Conservation (phyloP, 1,139 yeast genomes). For the Diutina pseudorugosa region DNA sequence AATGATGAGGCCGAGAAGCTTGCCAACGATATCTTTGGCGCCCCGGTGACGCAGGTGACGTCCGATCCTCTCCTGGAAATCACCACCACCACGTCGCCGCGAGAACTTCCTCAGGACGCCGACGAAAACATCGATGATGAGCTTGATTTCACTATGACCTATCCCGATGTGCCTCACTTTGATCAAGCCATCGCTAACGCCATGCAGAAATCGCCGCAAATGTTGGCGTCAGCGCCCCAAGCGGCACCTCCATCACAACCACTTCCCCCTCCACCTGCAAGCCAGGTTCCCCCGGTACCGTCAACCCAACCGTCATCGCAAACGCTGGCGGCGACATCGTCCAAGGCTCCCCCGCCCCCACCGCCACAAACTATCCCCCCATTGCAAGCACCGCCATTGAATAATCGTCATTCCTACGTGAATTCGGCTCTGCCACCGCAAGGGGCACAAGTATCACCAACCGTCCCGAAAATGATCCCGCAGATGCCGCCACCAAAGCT, state of each 20-base stretch:
- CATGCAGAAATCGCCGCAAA: neutral
- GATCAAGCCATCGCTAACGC: neutral
- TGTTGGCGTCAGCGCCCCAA: neutral
- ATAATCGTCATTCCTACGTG: neutral
- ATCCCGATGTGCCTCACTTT: neutral
- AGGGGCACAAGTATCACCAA: neutral
- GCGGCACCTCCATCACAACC: neutral
- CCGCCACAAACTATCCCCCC: neutral
- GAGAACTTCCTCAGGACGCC: neutral
- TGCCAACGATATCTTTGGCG: constrained; percentile 29
- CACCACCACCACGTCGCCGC: neutral
- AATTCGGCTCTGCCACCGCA: neutral
- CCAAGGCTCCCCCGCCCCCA: neutral
- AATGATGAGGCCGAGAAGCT: constrained; percentile 19
- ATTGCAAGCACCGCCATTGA: neutral
- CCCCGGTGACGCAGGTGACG: neutral
- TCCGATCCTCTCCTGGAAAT: neutral
- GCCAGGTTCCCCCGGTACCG: neutral
- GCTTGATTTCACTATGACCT: neutral
- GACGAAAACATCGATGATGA: neutral
- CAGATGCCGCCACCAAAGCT: neutral
- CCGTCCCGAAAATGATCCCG: neutral
- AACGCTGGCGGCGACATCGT: neutral
- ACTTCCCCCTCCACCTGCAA: neutral
- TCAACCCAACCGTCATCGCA: neutral